Evolutionary conservation across 306 rosid genomes (phyloP).

Genomic region (Cucumis cinereus): DNA sequence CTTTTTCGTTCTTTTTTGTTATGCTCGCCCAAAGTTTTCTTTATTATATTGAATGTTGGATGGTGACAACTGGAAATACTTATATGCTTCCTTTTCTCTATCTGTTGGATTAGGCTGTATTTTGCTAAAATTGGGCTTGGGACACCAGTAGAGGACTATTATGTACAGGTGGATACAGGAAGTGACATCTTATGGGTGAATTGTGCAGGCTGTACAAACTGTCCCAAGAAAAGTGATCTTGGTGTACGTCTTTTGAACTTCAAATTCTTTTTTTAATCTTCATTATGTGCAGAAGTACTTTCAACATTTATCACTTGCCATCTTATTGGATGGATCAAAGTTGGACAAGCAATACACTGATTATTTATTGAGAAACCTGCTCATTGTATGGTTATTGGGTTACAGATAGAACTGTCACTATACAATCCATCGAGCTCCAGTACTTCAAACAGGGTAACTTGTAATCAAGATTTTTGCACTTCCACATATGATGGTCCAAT

Average conservation of each 20-base stretch:
- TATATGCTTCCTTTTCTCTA: background rate
- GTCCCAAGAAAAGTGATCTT: slow-evolving; percentile 58
- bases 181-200: slow-evolving; percentile 90
- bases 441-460: slow-evolving; percentile 39
- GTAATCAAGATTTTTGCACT: slow-evolving; percentile 58
- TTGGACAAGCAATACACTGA: slow-evolving; percentile 9
- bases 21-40: background rate
- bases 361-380: slow-evolving; percentile 1
- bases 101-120: slow-evolving; percentile 48
- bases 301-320: background rate
- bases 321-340: slow-evolving; percentile 8
- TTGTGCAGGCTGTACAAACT: slow-evolving; percentile 48
- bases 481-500: slow-evolving; percentile 32
- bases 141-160: slow-evolving; percentile 56
- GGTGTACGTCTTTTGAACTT: slow-evolving; percentile 42
- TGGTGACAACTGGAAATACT: slow-evolving; percentile 15
- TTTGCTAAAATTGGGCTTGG: slow-evolving; percentile 69
- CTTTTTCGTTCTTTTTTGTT: background rate
- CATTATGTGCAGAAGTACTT: background rate
- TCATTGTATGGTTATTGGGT: slow-evolving; percentile 19
- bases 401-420: slow-evolving; percentile 54
- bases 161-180: slow-evolving; percentile 94
- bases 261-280: background rate
- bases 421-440: slow-evolving; percentile 44
- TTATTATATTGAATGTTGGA: background rate